Base-by-base conservation (phyloP, 1,284 basidiomycete genomes). In the Amylostereum areolatum region DNA sequence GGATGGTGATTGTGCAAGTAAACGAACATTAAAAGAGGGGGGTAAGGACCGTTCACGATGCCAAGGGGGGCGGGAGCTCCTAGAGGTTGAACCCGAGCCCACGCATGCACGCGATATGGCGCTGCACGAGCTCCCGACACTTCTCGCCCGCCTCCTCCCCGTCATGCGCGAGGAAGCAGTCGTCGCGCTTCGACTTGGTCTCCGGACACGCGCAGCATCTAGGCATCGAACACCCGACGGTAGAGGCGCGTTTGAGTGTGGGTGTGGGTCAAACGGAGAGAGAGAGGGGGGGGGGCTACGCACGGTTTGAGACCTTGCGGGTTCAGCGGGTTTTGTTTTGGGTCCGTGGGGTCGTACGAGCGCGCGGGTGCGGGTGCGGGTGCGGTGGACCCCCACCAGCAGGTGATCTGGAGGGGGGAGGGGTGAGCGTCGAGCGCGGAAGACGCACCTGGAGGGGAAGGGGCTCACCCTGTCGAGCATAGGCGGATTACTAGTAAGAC, bases 141-240 rank as follows among this genome's bases (percentile, higher is more conserved):
- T 86, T 85, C 52, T 83, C 82, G 51, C 80, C 77, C 4, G 86
- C 88, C 55, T 84, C 81, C 36, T 81, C 78, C 5, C 83, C 68
- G 59, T 84, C 81, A 57, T 75, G 78, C 55, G 83, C 80, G 57
- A 98, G 73, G 75, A 97, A 97, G 70, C 96, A 99, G 59, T 94
- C 88, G 68, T 99, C 96, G 33, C 96, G 79, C 28, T 78, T 78
- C 5, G 85, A 80, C 69, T 99, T 99, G 1, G 94, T 97, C 59
- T 94, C 81, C 10, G 94, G 93, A 67, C 95, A 99, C 42, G 95
- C 95, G 62, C 95, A 98, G 63, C 95, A 98, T 55, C 86, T 93
- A 27, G 9, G 18, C 3, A n/a, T 56, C 29, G 25, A 43, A 29
- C 18, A 41, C 24, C 11, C 30, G 12, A 33, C n/a, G 30, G 43